Evolutionary conservation across 805 yeast genomes (phyloP), one percentile per base, ranked within the genome.

Genomic region (Zygosaccharomyces gambellarensis): DNA sequence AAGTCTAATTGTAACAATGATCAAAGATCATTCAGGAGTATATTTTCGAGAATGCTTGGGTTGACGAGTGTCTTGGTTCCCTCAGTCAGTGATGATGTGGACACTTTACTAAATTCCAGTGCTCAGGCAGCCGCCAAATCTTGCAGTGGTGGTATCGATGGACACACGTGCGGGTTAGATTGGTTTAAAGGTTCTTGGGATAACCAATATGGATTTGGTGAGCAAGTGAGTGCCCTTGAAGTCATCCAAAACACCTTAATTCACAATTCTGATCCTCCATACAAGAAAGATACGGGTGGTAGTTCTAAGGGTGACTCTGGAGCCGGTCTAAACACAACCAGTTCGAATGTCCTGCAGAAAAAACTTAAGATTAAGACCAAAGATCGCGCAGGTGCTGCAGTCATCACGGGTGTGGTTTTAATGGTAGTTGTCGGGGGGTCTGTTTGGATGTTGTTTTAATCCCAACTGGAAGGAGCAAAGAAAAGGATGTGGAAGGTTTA

Each of bases 311-410:
- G 87, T 53, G 72, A 81, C 53, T 76, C 79, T 3, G 68, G 75
- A 39, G 80, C 78, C 7, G 85, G 83, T 44, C 64, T 76, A 6
- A 62, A 68, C 52, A 56, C 77, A 2, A 67, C 65, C 1, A 69
- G 74, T 14, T 55, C 71, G 5, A 65, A 71, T 29, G 75, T 76
- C 51, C 38, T 59, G 51, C 57, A 57, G 56, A 59, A 59, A 45
- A 51, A 59, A 36, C 65, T 83, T 43, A 69, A 65, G 0, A 80
- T 90, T 39, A 71, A 80, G 0, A 65, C 72, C 0, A 81, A 79
- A 51, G 96, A 88, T 62, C 79, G 76, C 59, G 96, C 89, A 1
- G 98, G 98, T 44, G 97, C 97, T 1, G 95, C 95, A 43, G 72
- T 90, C 21, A 67, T 88, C 39, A 92, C 99, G 0, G 95, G 90